Conservation (phyloP, 2,329 filamentous ascomycete species). For the Alternaria sp. region DNA sequence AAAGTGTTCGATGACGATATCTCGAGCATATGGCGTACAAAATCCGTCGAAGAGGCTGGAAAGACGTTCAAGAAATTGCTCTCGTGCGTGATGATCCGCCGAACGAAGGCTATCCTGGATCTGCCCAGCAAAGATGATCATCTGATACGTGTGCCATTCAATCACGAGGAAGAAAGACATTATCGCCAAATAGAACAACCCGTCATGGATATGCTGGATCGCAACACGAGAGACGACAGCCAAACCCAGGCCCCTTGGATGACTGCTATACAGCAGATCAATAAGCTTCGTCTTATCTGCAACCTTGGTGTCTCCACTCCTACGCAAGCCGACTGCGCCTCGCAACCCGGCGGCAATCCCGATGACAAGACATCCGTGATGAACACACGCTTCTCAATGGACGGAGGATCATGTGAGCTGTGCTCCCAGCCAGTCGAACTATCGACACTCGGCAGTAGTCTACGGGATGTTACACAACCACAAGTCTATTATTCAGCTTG, state of each 20-base stretch:
- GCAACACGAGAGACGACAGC: background rate
- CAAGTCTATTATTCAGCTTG: background rate
- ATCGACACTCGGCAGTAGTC: background rate
- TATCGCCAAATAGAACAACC: background rate
- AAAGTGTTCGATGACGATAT: constrained; percentile 52
- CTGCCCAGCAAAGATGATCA: constrained; percentile 48
- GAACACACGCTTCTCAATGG: constrained; percentile 1
- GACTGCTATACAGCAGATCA: constrained; percentile 53
- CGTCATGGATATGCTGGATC: background rate
- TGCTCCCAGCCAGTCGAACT: background rate
- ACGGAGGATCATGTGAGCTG: background rate
- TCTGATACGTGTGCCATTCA: background rate
- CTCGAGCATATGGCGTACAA: constrained; percentile 47
- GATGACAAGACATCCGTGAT: background rate
- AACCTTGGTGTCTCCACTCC: constrained; percentile 47
- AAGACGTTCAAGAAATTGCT: constrained; percentile 51
- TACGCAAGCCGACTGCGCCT: background rate
- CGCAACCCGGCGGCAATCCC: no score
- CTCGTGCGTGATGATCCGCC: constrained; percentile 48
- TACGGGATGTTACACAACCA: background rate
- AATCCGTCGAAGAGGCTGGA: constrained; percentile 44
- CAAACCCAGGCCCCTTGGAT: background rate
- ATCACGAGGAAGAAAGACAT: background rate
- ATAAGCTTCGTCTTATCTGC: constrained; percentile 55
- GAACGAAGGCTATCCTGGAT: constrained; percentile 48